Conservation (phyloP, 73 alveolate genomes). For the Paramecium tetraurelia region DNA sequence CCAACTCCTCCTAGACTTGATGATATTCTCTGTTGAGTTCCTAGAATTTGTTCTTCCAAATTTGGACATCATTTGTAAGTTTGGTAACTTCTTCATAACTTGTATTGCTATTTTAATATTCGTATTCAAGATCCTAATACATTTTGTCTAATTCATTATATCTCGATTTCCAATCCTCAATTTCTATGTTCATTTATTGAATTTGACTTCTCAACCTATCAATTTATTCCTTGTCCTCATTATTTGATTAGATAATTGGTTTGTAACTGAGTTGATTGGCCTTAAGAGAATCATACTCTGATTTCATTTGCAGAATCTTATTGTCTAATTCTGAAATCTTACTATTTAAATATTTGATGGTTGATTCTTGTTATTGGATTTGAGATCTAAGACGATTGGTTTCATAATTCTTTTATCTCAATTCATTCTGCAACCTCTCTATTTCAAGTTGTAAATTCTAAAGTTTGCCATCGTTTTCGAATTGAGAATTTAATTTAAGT, state of each 20-base stretch:
- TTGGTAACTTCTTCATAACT: not conserved
- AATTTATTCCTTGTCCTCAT: not conserved
- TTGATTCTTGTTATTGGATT: not conserved
- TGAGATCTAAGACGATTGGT: not conserved
- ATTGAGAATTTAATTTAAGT: not conserved
- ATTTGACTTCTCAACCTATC: not conserved
- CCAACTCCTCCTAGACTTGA: not conserved
- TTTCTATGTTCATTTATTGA: not conserved
- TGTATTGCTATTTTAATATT: not conserved
- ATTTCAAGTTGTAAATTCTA: not conserved
- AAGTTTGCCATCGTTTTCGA: not conserved
- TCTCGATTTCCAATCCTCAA: constrained; percentile 34
- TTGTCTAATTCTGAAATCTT: not conserved
- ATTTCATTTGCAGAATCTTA: not conserved
- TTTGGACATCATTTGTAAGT: constrained; percentile 24
- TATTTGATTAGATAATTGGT: not conserved
- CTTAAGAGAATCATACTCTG: not conserved
- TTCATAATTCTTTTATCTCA: constrained; percentile 2
- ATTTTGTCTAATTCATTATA: not conserved
- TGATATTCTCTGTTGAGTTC: constrained; percentile 23
- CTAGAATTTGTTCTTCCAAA: constrained; percentile 11
- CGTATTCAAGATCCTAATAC: constrained; percentile 17
- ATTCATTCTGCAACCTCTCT: constrained; percentile 5
- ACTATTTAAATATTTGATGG: not conserved
- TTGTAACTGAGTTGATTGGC: not conserved